Evolutionary conservation across 805 yeast genomes (phyloP).

Genomic region (Lachancea dasiensis): DNA sequence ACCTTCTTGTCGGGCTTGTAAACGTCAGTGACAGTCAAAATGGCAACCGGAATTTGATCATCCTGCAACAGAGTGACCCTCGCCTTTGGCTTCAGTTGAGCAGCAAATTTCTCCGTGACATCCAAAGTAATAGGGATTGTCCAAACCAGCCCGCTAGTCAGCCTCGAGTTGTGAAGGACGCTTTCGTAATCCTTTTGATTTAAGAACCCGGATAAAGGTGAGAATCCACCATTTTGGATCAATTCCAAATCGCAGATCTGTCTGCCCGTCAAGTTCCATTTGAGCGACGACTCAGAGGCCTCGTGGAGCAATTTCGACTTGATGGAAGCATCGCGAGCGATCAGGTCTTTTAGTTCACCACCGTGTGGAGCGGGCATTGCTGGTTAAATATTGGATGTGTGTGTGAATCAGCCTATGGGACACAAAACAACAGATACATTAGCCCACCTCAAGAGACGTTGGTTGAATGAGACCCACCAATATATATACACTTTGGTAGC

Average conservation of each 20-base stretch:
- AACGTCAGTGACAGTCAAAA: slow-evolving; percentile 70
- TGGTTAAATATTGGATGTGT: too few relatives aligned
- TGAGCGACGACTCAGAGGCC: slow-evolving; percentile 41
- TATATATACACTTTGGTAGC: too few relatives aligned
- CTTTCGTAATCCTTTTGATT: slow-evolving; percentile 56
- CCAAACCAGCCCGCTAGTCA: slow-evolving; percentile 75
- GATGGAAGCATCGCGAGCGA: slow-evolving; percentile 69
- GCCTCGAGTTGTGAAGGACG: slow-evolving; percentile 63
- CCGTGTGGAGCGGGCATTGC: slow-evolving; percentile 84
- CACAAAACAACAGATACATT: too few relatives aligned
- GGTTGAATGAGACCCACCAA: slow-evolving; percentile 1
- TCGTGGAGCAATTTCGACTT: slow-evolving; percentile 53
- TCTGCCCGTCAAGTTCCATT: slow-evolving; percentile 59
- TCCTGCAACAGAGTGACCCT: slow-evolving; percentile 74
- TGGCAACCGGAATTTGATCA: slow-evolving; percentile 73
- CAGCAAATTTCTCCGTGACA: slow-evolving; percentile 47
- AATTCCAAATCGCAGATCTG: slow-evolving; percentile 91
- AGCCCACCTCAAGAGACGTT: too few relatives aligned
- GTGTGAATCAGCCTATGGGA: too few relatives aligned
- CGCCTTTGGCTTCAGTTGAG: slow-evolving; percentile 45
- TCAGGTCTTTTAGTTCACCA: slow-evolving; percentile 78
- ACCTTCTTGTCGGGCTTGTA: slow-evolving; percentile 72
- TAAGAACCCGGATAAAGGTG: slow-evolving; percentile 68
- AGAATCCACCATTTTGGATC: slow-evolving; percentile 89
- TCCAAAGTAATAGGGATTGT: slow-evolving; percentile 91